Conservation (phyloP, 441 rosid species). For the Populus hybrid region DNA sequence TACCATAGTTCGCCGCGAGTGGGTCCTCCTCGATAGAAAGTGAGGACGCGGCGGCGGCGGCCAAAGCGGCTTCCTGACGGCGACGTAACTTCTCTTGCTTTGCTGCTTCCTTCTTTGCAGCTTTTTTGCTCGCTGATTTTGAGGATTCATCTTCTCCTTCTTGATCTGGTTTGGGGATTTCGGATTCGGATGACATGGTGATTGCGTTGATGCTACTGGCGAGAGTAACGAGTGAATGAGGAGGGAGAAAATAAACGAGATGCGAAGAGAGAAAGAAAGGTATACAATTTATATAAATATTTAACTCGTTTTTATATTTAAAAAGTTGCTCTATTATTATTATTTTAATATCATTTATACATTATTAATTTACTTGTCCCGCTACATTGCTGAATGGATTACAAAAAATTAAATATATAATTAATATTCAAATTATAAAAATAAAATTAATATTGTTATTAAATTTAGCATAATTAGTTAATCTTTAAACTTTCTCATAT, state of each 20-base stretch:
- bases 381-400: too few species aligned
- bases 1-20: slow-evolving; percentile 55
- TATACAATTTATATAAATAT: too few species aligned
- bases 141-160: slow-evolving; percentile 19
- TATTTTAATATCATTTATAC: too few species aligned
- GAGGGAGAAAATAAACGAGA: background rate
- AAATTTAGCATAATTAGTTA: too few species aligned
- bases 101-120: slow-evolving; percentile 85
- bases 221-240: background rate
- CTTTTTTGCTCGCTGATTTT: slow-evolving; percentile 60
- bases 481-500: too few species aligned
- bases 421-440: too few species aligned
- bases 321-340: too few species aligned
- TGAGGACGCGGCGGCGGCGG: slow-evolving; percentile 27
- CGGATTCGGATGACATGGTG: background rate
- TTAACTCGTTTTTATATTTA: too few species aligned
- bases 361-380: too few species aligned
- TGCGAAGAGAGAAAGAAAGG: background rate
- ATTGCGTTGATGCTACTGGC: background rate
- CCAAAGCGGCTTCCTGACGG: slow-evolving; percentile 46
- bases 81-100: slow-evolving; percentile 80
- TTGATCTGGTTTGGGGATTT: background rate
- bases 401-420: too few species aligned
- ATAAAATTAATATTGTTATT: too few species aligned
- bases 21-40: slow-evolving; percentile 49